Percentiles rank a stretch among this genome's conserved stretches.
These are phyloP conservation scores for Camelina hispida DNA, from an alignment of 345 rosid genomes.

Conservation along the genomic window DNA sequence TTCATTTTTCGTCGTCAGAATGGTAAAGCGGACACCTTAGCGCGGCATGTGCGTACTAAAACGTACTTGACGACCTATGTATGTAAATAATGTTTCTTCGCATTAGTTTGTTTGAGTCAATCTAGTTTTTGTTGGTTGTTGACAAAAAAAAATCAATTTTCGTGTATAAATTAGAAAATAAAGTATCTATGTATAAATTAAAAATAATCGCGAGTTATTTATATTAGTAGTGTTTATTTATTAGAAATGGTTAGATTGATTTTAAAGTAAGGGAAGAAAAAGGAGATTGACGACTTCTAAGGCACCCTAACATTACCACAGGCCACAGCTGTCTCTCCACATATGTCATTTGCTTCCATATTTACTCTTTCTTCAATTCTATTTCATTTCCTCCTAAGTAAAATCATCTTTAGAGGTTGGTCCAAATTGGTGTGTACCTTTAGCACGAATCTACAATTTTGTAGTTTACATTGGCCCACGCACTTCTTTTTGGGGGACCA, in stretches of 20 bases:
- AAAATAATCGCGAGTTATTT: not conserved
- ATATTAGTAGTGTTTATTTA: not conserved
- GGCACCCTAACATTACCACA: conserved; percentile 43
- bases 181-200: no score
- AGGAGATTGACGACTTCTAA: conserved; percentile 36
- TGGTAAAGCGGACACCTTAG: no score
- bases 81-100: no score
- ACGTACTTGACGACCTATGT: no score
- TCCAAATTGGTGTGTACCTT: conserved; percentile 36
- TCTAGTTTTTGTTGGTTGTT: no score
- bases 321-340: conserved; percentile 35
- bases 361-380: conserved; percentile 33
- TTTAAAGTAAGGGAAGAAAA: conserved; percentile 38
- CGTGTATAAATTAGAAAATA: not conserved
- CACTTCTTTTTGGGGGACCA: conserved; percentile 22
- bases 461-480: conserved; percentile 29
- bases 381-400: not conserved
- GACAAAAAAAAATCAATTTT: no score
- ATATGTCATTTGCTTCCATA: conserved; percentile 25
- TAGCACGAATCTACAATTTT: conserved; percentile 28
- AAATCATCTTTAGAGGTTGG: conserved; percentile 30
- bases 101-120: no score
- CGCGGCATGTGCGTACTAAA: no score
- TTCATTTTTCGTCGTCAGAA: no score
- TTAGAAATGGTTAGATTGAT: conserved; percentile 35